Percentiles rank a stretch among this genome's conserved stretches.
phyloP scores from a whole-genome alignment of 139 green algal genomes.

The Coelastrella sp. region DNA sequence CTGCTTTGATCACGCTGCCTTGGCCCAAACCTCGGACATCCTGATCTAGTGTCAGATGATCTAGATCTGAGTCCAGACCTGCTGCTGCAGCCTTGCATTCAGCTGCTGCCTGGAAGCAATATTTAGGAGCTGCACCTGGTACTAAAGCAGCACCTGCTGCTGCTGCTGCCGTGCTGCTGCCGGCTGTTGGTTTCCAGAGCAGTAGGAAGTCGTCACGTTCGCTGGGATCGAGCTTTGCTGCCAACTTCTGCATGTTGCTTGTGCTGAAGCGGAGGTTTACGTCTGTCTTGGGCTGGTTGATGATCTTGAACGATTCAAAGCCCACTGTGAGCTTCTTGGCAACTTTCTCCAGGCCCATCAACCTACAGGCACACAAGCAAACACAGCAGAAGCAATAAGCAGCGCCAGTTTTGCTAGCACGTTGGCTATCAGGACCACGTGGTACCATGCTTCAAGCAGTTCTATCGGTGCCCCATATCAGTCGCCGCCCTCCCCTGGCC shows the following conservation, averaged over 20 bases:
- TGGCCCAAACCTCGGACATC: neutral
- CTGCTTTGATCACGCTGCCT: constrained; percentile 10
- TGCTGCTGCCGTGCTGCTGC: constrained; percentile 7
- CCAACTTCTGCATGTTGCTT: constrained; percentile 38
- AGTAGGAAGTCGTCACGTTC: constrained; percentile 46
- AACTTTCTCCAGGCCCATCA: neutral
- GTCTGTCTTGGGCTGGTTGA: constrained; percentile 49
- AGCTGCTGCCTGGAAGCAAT: neutral
- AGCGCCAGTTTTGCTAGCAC: no score
- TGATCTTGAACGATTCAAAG: constrained; percentile 27
- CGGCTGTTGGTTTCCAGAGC: constrained; percentile 36
- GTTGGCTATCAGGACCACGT: no score
- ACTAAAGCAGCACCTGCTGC: neutral
- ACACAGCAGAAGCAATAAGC: no score
- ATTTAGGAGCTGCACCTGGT: constrained; percentile 9
- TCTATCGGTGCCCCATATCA: no score
- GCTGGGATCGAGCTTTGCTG: constrained; percentile 10
- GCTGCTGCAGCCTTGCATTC: neutral
- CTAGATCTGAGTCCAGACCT: neutral
- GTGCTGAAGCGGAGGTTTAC: constrained; percentile 48
- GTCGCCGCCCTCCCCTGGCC: no score
- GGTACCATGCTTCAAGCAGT: no score
- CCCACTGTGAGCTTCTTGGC: constrained; percentile 42
- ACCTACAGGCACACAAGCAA: neutral
- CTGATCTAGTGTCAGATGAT: neutral